Percentiles rank a stretch among this genome's conserved stretches.
These are phyloP conservation scores for Orbilia quercus DNA, from an alignment of 2,329 filamentous ascomycete genomes.

Conservation along the genomic window DNA sequence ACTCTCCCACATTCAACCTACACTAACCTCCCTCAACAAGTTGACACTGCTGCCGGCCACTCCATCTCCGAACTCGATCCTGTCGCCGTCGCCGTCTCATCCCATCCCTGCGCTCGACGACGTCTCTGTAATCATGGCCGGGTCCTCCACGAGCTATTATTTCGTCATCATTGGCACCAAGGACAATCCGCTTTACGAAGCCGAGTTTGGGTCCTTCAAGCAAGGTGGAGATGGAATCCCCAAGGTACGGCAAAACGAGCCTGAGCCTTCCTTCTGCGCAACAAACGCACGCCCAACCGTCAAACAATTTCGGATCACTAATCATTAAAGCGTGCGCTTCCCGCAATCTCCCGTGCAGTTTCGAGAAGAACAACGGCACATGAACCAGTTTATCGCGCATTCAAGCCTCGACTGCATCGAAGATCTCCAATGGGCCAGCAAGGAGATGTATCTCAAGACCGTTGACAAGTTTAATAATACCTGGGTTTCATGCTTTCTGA, in stretches of 20 bases:
- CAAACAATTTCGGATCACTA: slow-evolving; percentile 41
- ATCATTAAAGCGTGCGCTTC: slow-evolving; percentile 40
- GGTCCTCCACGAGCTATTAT: slow-evolving; percentile 73
- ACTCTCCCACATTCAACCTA: slow-evolving; percentile 8
- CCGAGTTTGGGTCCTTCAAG: slow-evolving; percentile 97
- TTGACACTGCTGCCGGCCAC: neutral
- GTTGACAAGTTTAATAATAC: slow-evolving; percentile 97
- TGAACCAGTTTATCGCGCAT: slow-evolving; percentile 98
- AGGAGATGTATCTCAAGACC: slow-evolving; percentile 86
- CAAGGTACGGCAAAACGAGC: slow-evolving; percentile 64
- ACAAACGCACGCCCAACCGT: slow-evolving; percentile 16
- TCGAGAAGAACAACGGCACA: slow-evolving; percentile 84
- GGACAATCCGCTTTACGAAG: slow-evolving; percentile 95
- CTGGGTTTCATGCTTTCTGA: slow-evolving; percentile 94
- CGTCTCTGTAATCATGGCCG: slow-evolving; percentile 33
- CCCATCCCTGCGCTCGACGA: slow-evolving; percentile 5
- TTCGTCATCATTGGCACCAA: slow-evolving; percentile 96
- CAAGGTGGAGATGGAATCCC: slow-evolving; percentile 92
- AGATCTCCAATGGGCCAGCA: slow-evolving; percentile 88
- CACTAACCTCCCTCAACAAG: slow-evolving; percentile 1
- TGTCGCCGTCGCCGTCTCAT: slow-evolving; percentile 30
- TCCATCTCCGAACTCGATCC: slow-evolving; percentile 18
- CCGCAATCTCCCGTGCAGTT: slow-evolving; percentile 66
- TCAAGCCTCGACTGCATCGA: slow-evolving; percentile 94
- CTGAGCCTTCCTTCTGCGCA: neutral